Base-by-base conservation (phyloP, 495 filamentous ascomycete genomes). In the Parmelia sp. region DNA sequence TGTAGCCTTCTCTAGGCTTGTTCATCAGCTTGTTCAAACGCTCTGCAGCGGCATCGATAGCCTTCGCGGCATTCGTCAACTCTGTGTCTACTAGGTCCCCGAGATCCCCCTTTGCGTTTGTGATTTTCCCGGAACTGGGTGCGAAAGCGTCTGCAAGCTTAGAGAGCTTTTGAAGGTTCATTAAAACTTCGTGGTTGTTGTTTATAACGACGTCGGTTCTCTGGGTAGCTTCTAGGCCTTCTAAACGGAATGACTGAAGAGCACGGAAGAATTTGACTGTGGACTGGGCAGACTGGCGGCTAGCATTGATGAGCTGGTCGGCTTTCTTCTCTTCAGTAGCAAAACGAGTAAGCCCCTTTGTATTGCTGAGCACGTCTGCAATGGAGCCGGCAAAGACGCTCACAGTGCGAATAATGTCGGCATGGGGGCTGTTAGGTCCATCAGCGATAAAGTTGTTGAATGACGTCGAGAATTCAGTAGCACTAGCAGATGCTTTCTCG, bases 391-490 rank as follows among this genome's bases (percentile, higher is more conserved):
- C 80, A 75, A 97, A 97, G 39, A 90, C 84, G 69, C 90, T 91
- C 62, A 96, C 85, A 1, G 90, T 94, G 68, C 93, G 91, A 75
- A 97, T 97, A 62, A 97, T 88, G 66, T 94, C 91, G 5, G 89
- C 84, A 71, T 96, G 90, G 14, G 86, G 88, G 77, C 90, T 92
- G 78, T 92, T 96, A 6, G 94, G 94, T 0, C 94, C 94, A 75
- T 98, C 94, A 21, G 92, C 92, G 66, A 98, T 95, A 75, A 91
- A 97, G 73, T 93, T 92, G 79, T 96, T 97, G 82, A 97, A 97
- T 0, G 94, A 86, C 4, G 93, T 97, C 0, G 93, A 92, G 73
- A 98, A 98, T 70, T 97, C 94, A 60, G 90, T 97, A 6, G 93
- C 91, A 62, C 86, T 96, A 19, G 90, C 84, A n/a, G 90, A 90